A percentile compares a stretch with the other conserved stretches of the same genome.
phyloP scores from a whole-genome alignment of 2,329 filamentous ascomycete species.

The Pseudogymnoascus sp. region DNA sequence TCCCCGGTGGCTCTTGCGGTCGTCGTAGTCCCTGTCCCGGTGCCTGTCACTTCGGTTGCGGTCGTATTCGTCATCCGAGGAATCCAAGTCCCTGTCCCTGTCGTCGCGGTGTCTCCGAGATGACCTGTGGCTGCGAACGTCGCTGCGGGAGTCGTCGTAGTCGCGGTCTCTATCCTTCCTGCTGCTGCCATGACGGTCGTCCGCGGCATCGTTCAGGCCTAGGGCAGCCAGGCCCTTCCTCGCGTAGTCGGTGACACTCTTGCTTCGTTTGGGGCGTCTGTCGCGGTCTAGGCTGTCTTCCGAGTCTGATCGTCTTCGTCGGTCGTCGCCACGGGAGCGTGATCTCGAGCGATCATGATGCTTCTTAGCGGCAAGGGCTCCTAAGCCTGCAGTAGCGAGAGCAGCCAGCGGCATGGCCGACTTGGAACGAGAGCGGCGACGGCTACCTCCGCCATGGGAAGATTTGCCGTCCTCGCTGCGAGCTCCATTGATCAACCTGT shows the following conservation, averaged over 20 bases:
- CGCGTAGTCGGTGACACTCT: conserved; percentile 56
- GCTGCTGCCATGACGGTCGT: conserved; percentile 15
- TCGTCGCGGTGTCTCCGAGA: conserved; percentile 14
- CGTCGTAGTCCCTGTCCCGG: conserved; percentile 18
- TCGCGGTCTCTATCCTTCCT: conserved; percentile 17
- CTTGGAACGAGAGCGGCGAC: conserved; percentile 58
- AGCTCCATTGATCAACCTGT: conserved; percentile 76
- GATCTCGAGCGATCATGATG: conserved; percentile 43
- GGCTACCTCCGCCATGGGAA: conserved; percentile 24
- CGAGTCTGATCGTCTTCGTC: conserved; percentile 17
- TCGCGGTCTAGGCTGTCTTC: conserved; percentile 24
- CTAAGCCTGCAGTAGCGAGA: conserved; percentile 53
- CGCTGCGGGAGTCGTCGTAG: conserved; percentile 21
- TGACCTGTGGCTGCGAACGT: conserved; percentile 12
- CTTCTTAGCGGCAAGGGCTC: conserved; percentile 55
- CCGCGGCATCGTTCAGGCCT: conserved; percentile 45
- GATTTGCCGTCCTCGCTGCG: conserved; percentile 40
- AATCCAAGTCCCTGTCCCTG: neutral
- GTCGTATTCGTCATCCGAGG: conserved; percentile 14
- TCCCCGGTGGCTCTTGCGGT: neutral
- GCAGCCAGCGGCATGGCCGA: conserved; percentile 47
- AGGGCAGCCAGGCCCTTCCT: conserved; percentile 54
- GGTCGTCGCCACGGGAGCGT: conserved; percentile 23
- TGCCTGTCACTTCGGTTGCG: neutral
- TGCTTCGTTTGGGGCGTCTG: conserved; percentile 41